Evolutionary conservation across 1,284 basidiomycete species (phyloP).

Genomic region (Trametes sp.): DNA sequence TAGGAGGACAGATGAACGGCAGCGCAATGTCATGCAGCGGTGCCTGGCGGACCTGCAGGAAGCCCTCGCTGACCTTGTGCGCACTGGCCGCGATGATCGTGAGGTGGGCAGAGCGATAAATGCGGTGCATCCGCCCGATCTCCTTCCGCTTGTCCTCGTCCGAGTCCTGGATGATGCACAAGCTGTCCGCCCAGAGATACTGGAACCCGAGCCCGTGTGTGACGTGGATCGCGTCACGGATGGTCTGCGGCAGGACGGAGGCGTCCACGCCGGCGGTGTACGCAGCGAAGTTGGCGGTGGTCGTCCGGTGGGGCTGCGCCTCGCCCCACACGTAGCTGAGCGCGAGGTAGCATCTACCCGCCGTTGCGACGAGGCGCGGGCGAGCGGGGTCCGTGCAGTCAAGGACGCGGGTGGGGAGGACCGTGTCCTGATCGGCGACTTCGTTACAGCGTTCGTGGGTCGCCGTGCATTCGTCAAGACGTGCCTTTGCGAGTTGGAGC

Average conservation of each 20-base stretch:
- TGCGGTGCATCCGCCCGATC: conserved; percentile 2
- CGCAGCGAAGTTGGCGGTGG: neutral
- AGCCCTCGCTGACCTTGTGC: neutral
- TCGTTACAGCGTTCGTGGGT: no score
- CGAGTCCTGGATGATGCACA: conserved; percentile 16
- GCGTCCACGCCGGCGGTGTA: conserved; percentile 4
- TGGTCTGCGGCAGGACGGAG: neutral
- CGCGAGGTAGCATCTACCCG: conserved; percentile 4
- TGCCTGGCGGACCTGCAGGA: conserved; percentile 2
- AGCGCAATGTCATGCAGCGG: conserved; percentile 10
- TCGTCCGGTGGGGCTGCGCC: conserved; percentile 9
- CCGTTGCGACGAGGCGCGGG: neutral
- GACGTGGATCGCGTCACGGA: conserved; percentile 7
- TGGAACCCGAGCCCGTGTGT: conserved; percentile 6
- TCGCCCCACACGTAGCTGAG: conserved; percentile 27
- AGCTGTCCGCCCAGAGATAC: conserved; percentile 6
- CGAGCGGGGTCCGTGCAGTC: conserved; percentile 1
- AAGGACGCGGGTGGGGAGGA: neutral
- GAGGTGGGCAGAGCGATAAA: conserved; percentile 6
- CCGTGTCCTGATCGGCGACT: no score
- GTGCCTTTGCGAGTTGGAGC: no score
- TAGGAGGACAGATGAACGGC: conserved; percentile 15
- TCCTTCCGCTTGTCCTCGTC: conserved; percentile 2
- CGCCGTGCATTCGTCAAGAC: neutral
- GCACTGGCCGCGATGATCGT: conserved; percentile 10